Evolutionary conservation across 441 rosid species (phyloP), one percentile per base, ranked within the genome.

Genomic region (Manihot esculenta): DNA sequence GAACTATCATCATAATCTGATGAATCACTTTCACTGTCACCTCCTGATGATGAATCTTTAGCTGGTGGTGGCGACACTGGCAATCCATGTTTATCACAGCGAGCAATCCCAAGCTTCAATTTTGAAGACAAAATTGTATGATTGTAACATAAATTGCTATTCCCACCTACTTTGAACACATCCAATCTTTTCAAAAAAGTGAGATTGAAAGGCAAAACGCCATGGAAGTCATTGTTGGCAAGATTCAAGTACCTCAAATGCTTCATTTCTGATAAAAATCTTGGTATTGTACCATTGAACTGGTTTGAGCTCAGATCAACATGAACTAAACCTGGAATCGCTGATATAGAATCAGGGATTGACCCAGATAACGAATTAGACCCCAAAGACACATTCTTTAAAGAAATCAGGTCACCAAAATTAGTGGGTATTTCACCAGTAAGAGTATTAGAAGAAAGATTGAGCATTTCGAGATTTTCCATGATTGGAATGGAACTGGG

Each of bases 261-360:
- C 84, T 85, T 92, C 89, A 92, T 77, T 57, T 84, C 73, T 1
- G 94, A 42, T 69, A 95, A 80, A 82, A 88, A 95, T 68, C 65
- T 81, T 0, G 99, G 99, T 21, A 95, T 78, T 4, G 97, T 89
- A 64, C 98, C 98, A 78, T 95, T 95, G 73, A 95, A 79, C 77
- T 90, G 88, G 64, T 95, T 95, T 1, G 90, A 86, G 64, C 98
- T 86, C 84, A 95, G 92, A 89, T 95, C 99, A 76, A 89, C 76
- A 33, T 88, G 91, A 42, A 82, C 74, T 24, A 95, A 76, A 21
- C 85, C 91, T 10, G 92, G 88, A 42, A 92, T 84, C 41, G 96
- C 84, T 3, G 97, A 84, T 73, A 94, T 73, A 2, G 99, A 88
- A 60, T 78, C 92, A 10, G 99, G 99, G 74, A 95, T 80, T 21